Base-by-base conservation (phyloP, 345 rosid species). In the Limnanthes douglasii region DNA sequence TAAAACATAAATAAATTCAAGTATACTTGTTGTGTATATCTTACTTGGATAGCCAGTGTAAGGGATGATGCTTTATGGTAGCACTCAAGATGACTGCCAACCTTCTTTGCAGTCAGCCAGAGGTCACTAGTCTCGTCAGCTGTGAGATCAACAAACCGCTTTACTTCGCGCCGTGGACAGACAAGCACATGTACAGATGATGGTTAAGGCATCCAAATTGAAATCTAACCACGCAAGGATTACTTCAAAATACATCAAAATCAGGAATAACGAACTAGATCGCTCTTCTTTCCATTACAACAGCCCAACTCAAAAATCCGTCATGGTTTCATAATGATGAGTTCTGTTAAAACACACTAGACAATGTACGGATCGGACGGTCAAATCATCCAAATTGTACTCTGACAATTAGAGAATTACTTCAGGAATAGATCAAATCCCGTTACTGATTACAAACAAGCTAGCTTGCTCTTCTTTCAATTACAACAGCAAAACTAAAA, bases 131-230 rank as follows among this genome's bases (percentile, higher is more conserved):
- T 69, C 75, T 90, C 94, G 8, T 77, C 79, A 39, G 61, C 70
- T 41, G 79, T 84, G 37, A 84, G 96, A 59, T 90, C 95, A 57
- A 47, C 70, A 64, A 90, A 70, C 24, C 94, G 88, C 50, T 77
- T 66, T 34, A 69, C 96, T 60, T 74, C 82, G 38, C 96, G 92
- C 62, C 64, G 64, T 35, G 94, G 82, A 51, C 84, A 72, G 39
- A 80, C 77, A 43, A 90, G 94, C 41, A 90, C 98, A 77, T 83
- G 93, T 82, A 15, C 23, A 21, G 25, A 18, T 56, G 27, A n/a
- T 34, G n/a, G 84, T 73, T 41, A 70, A 76, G 80, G 39, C 45
- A 61, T 53, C 49, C 46, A 66, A 60, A 56, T 24, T 34, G 41
- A 36, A 48, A 20, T 35, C 38, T 9, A 18, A 8, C 21, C 20